These are phyloP conservation scores for Claviceps sp. DNA, from an alignment of 2,329 filamentous ascomycete genomes.

Conservation along the genomic window DNA sequence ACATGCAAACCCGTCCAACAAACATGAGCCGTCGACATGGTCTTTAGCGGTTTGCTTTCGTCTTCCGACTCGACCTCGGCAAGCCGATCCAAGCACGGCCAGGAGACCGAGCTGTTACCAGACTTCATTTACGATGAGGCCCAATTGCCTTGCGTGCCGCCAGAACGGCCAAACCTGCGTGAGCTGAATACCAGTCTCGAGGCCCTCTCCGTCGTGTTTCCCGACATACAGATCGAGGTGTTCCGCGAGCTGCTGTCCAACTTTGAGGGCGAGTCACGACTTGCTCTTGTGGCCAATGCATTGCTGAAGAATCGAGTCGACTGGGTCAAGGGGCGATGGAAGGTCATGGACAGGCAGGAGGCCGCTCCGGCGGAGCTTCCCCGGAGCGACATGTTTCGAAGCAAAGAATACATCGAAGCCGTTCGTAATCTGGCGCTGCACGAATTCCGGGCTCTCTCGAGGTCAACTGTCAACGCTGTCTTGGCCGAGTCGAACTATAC, in stretches of 20 bases:
- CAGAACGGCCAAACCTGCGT: slow-evolving; percentile 47
- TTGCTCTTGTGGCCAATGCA: slow-evolving; percentile 65
- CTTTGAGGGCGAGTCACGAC: slow-evolving; percentile 62
- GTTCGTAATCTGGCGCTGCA: slow-evolving; percentile 54
- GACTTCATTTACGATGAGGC: slow-evolving; percentile 43
- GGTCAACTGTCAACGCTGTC: slow-evolving; percentile 63
- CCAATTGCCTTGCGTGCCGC: slow-evolving; percentile 33
- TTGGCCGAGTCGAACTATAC: slow-evolving; percentile 71
- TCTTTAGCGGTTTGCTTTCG: slow-evolving; percentile 33
- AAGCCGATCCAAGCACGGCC: slow-evolving; percentile 17
- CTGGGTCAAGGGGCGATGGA: slow-evolving; percentile 58
- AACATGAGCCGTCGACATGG: slow-evolving; percentile 32
- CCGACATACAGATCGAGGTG: slow-evolving; percentile 68
- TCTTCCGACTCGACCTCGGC: slow-evolving; percentile 25
- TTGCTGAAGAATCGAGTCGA: slow-evolving; percentile 58
- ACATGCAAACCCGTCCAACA: slow-evolving; percentile 5
- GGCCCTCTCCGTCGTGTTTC: slow-evolving; percentile 59
- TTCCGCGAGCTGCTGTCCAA: slow-evolving; percentile 68
- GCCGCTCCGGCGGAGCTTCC: slow-evolving; percentile 29
- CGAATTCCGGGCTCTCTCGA: slow-evolving; percentile 63
- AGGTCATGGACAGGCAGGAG: slow-evolving; percentile 26
- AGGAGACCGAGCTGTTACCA: slow-evolving; percentile 16
- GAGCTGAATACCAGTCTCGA: slow-evolving; percentile 58
- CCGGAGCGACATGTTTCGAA: slow-evolving; percentile 53
- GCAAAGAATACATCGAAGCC: slow-evolving; percentile 51